Conservation (phyloP, 2,329 filamentous ascomycete genomes). For the Alternaria sp. region DNA sequence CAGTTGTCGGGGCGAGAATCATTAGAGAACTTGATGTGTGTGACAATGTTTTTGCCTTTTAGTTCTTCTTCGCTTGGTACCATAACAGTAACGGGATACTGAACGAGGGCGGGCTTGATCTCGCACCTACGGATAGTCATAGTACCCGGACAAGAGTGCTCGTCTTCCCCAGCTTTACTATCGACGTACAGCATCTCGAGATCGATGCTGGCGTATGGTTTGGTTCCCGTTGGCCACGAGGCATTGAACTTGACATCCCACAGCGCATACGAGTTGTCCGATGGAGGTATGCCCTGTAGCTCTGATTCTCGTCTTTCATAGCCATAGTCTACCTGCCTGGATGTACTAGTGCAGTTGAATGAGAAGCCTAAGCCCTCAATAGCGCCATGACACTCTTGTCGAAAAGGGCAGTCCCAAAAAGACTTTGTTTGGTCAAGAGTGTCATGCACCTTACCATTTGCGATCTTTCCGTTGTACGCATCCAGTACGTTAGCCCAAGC, state of each 20-base stretch:
- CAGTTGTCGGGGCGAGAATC: conserved; percentile 6
- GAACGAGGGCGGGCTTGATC: conserved; percentile 29
- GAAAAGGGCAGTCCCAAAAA: conserved; percentile 32
- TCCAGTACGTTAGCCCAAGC: conserved; percentile 30
- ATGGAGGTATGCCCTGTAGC: conserved; percentile 3
- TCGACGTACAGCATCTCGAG: conserved; percentile 34
- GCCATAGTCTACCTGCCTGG: conserved; percentile 30
- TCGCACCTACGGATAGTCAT: conserved; percentile 26
- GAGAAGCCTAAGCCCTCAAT: conserved; percentile 29
- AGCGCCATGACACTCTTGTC: conserved; percentile 31
- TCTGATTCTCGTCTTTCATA: conserved; percentile 23
- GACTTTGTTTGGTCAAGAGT: conserved; percentile 17
- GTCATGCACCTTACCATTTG: conserved; percentile 36
- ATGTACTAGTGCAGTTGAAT: conserved; percentile 25
- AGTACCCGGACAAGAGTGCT: conserved; percentile 27
- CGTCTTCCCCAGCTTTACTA: conserved; percentile 17
- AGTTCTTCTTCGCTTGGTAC: conserved; percentile 34
- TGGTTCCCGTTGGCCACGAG: conserved; percentile 18
- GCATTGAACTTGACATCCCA: conserved; percentile 30
- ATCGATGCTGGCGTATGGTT: conserved; percentile 26
- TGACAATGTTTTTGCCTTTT: conserved; percentile 29
- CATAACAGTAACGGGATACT: conserved; percentile 37
- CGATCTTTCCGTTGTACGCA: conserved; percentile 34
- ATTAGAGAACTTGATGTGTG: conserved; percentile 34
- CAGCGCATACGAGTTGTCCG: conserved; percentile 18